These are phyloP conservation scores for Erigeron philadelphicus DNA, from an alignment of 140 eudicot genomes.

Conservation along the genomic window DNA sequence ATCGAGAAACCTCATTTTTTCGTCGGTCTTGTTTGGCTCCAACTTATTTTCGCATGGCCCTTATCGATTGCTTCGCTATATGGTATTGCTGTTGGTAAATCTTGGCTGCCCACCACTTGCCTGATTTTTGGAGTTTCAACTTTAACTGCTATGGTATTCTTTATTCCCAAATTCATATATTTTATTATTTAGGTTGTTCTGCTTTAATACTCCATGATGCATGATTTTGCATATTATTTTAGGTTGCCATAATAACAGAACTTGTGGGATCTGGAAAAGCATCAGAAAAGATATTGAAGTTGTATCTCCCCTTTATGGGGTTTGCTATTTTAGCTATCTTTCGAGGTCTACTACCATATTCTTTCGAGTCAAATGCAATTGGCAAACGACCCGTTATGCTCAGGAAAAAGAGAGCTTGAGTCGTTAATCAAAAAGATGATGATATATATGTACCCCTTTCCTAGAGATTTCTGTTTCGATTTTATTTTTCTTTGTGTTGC, in stretches of 20 bases:
- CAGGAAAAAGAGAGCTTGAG: constrained; percentile 76
- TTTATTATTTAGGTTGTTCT: neutral
- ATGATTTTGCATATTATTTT: constrained; percentile 10
- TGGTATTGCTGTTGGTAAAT: constrained; percentile 42
- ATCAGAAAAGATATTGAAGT: constrained; percentile 54
- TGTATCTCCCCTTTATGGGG: constrained; percentile 65
- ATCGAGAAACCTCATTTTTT: constrained; percentile 66
- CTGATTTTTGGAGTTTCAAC: constrained; percentile 56
- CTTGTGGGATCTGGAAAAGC: constrained; percentile 52
- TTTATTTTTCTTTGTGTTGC: neutral
- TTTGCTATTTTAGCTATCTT: constrained; percentile 57
- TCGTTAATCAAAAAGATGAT: neutral
- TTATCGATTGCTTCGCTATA: constrained; percentile 48
- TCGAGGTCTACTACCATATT: constrained; percentile 57
- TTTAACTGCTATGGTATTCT: constrained; percentile 57
- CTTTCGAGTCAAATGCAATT: constrained; percentile 27
- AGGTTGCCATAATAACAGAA: constrained; percentile 71
- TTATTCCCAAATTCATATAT: neutral
- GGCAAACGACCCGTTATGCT: constrained; percentile 32
- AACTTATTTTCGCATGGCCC: constrained; percentile 76
- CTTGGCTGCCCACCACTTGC: constrained; percentile 61
- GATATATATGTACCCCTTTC: neutral
- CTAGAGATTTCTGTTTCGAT: too few relatives aligned
- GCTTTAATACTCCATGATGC: neutral
- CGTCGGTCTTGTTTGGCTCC: constrained; percentile 68